Evolutionary conservation across 2,329 filamentous ascomycete species (phyloP), one percentile per base, ranked within the genome.

Genomic region (Dactylellina drechsleri): DNA sequence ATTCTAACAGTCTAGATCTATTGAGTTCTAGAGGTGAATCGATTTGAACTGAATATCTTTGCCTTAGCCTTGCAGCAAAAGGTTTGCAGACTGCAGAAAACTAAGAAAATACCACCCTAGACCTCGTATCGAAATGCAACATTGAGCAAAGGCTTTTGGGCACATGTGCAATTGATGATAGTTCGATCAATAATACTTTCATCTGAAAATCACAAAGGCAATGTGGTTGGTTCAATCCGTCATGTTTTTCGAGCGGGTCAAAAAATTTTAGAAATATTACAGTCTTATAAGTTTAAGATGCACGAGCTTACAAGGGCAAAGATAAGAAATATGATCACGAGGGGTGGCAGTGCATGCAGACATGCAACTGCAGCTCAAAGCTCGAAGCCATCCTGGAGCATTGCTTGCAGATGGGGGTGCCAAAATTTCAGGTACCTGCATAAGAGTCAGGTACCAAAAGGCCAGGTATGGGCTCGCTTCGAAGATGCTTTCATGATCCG

Each of bases 261-360:
- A 54, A 31, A 31, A 2, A 26, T 58, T 40, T 45, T 12, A 47
- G 12, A 60, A 18, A 47, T 7, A 18, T 31, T 36, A 16, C 16
- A 28, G 56, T 56, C 56, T 68, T 68, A 68, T 68, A 56, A 56
- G 20, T 36, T 7, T 16, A 52, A 36, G 6, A 40, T 54, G 20
- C 31, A 61, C 45, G 50, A n/a, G 13, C 41, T 41, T 18, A 15
- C 56, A 45, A 53, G 65, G 56, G 56, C 41, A 36, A 15, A 43
- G 66, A 71, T 71, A 71, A 71, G 41, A 50, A 56, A 12, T 52
- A 45, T 41, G 40, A 71, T 64, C 66, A 71, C 66, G 52, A 62
- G 66, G 66, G 6, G 18, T 58, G 2, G 8, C 10, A 23, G 16
- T 70, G 41, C 57, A 62, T 16, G 18, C 16, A n/a, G 31, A 13